phyloP scores from a whole-genome alignment of 345 rosid genomes.

The Lumnitzera littorea region DNA sequence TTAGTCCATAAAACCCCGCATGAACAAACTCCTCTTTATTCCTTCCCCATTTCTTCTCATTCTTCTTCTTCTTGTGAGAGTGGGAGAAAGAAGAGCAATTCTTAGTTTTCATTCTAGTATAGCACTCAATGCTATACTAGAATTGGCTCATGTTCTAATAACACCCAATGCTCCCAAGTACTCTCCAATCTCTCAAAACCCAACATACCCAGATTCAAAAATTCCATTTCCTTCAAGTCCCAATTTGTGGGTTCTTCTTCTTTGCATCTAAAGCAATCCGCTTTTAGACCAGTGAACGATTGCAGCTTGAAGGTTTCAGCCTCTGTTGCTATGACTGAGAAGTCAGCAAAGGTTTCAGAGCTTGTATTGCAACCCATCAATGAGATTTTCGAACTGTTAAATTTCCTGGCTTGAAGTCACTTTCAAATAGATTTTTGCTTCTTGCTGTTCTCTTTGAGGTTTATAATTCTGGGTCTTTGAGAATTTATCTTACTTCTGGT shows the following conservation, averaged over 20 bases:
- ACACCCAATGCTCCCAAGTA: slow-evolving; percentile 29
- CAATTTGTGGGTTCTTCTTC: slow-evolving; percentile 25
- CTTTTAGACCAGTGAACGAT: slow-evolving; percentile 18
- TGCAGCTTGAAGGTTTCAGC: slow-evolving; percentile 29
- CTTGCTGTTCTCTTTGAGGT: slow-evolving; percentile 94
- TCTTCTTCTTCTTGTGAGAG: neutral
- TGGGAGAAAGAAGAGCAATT: neutral
- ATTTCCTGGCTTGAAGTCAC: slow-evolving; percentile 90
- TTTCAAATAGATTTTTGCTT: slow-evolving; percentile 86
- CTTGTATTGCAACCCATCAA: slow-evolving; percentile 74
- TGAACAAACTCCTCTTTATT: too few species aligned
- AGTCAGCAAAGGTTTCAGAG: slow-evolving; percentile 56
- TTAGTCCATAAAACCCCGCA: neutral
- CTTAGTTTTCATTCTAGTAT: neutral
- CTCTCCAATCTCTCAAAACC: slow-evolving; percentile 24
- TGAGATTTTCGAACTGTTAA: slow-evolving; percentile 69
- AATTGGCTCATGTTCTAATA: slow-evolving; percentile 59
- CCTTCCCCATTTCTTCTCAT: too few species aligned
- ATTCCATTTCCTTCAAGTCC: slow-evolving; percentile 36
- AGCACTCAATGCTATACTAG: too few species aligned
- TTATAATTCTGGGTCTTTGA: neutral
- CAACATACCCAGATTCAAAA: slow-evolving; percentile 4
- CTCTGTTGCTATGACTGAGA: slow-evolving; percentile 50
- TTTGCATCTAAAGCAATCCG: slow-evolving; percentile 10
- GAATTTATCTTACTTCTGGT: neutral